phyloP scores from a whole-genome alignment of 1,284 basidiomycete species.

The Wallemia mellicola region DNA sequence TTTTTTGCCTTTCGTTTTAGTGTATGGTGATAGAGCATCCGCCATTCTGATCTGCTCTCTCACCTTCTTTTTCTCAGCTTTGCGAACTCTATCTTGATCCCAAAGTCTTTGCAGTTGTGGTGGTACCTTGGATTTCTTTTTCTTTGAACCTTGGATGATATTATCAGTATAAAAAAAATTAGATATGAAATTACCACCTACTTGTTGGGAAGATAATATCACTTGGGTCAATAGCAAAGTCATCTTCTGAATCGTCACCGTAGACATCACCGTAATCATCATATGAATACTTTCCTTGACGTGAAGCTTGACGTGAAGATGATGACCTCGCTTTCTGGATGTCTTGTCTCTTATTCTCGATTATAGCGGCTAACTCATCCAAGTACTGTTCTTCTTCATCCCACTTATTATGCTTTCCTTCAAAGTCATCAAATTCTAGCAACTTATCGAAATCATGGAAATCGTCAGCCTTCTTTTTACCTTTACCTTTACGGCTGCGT shows the following conservation, averaged over 20 bases:
- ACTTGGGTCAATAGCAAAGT: not conserved
- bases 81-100: not conserved
- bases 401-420: not conserved
- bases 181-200: not conserved
- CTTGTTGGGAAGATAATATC: not conserved
- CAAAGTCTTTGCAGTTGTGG: not conserved
- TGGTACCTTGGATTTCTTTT: not conserved
- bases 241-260: not conserved
- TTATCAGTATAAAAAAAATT: not conserved
- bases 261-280: not conserved
- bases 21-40: not conserved
- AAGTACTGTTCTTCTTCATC: not conserved
- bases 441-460: not conserved
- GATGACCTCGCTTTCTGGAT: not conserved
- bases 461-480: not conserved
- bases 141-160: not conserved
- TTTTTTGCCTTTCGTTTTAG: not conserved
- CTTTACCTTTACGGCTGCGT: not conserved
- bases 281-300: not conserved
- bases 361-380: not conserved
- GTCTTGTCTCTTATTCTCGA: not conserved
- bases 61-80: not conserved
- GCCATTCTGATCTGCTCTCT: not conserved
- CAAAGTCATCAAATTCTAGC: not conserved
- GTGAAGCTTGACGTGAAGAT: not conserved